Percentiles rank a stretch among this genome's conserved stretches.
phyloP scores from a whole-genome alignment of 495 filamentous ascomycete genomes.

The Poronia punctata region DNA sequence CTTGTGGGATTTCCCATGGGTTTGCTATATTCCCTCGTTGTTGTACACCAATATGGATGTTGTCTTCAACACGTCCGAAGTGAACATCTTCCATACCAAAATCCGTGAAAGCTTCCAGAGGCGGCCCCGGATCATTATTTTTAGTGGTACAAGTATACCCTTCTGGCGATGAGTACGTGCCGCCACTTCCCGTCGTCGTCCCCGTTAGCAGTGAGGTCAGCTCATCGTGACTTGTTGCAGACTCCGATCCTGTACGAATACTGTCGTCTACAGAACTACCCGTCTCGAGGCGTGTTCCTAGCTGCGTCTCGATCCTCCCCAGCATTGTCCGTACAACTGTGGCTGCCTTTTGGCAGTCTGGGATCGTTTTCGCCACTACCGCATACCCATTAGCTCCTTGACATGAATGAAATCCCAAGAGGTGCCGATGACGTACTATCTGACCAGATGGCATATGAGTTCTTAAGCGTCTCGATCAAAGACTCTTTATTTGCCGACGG shows the following conservation, averaged over 20 bases:
- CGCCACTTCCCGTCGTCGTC: conserved; percentile 5
- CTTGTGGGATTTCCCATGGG: conserved; percentile 13
- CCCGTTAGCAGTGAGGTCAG: conserved; percentile 3
- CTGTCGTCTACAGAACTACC: background rate
- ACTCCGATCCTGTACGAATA: background rate
- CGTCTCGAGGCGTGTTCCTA: conserved; percentile 1
- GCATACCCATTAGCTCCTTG: too few relatives aligned
- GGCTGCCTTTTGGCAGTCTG: conserved; percentile 18
- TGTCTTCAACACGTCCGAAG: conserved; percentile 1
- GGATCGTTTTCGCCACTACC: conserved; percentile 8
- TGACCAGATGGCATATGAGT: conserved; percentile 27
- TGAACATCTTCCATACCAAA: conserved; percentile 7
- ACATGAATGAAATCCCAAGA: too few relatives aligned
- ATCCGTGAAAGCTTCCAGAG: conserved; percentile 6
- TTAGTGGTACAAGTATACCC: conserved; percentile 3
- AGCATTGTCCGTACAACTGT: conserved; percentile 21
- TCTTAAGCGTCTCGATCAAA: conserved; percentile 20
- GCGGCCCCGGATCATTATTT: conserved; percentile 1
- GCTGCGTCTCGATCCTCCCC: conserved; percentile 14
- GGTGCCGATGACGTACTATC: conserved; percentile 12
- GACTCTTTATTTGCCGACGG: conserved; percentile 19
- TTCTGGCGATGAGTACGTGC: conserved; percentile 8
- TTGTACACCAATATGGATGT: background rate
- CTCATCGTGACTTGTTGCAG: conserved; percentile 11
- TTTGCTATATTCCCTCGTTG: conserved; percentile 4